phyloP scores from a whole-genome alignment of 2,329 filamentous ascomycete species.

The Diaporthe batatas region DNA sequence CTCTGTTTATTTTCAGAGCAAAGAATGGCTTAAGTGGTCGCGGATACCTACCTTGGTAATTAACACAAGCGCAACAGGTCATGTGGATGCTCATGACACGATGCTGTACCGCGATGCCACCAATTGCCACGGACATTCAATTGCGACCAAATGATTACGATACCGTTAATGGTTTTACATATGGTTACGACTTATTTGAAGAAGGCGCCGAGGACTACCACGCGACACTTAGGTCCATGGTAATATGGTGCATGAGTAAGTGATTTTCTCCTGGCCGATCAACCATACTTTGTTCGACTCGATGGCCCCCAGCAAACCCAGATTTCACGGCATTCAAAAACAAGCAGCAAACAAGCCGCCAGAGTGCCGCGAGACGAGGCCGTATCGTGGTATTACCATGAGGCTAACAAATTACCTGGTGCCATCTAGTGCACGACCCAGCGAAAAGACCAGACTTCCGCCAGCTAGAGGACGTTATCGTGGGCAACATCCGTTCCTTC shows the following conservation, averaged over 20 bases:
- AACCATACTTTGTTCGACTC: fast-evolving
- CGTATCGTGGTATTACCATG: not conserved
- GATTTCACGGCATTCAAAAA: no score
- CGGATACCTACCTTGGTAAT: no score
- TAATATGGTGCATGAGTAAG: conserved; percentile 29
- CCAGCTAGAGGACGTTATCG: not conserved
- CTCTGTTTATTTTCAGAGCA: no score
- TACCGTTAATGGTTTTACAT: not conserved
- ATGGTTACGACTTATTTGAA: not conserved
- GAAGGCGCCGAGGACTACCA: not conserved
- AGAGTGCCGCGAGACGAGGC: no score
- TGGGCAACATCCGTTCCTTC: not conserved
- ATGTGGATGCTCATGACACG: conserved; percentile 22
- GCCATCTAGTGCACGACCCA: conserved; percentile 1
- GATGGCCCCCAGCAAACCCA: no score
- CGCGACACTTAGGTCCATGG: not conserved
- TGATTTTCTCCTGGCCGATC: not conserved
- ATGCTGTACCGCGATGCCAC: conserved; percentile 3
- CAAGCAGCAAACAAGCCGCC: not conserved
- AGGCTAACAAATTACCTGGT: not conserved
- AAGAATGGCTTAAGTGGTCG: no score
- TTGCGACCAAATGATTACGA: not conserved
- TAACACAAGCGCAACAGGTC: not conserved
- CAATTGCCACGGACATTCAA: not conserved
- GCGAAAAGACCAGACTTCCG: not conserved